These are phyloP conservation scores for Rhodotorula sphaerocarpa DNA, from an alignment of 768 basidiomycete genomes.

Conservation along the genomic window DNA sequence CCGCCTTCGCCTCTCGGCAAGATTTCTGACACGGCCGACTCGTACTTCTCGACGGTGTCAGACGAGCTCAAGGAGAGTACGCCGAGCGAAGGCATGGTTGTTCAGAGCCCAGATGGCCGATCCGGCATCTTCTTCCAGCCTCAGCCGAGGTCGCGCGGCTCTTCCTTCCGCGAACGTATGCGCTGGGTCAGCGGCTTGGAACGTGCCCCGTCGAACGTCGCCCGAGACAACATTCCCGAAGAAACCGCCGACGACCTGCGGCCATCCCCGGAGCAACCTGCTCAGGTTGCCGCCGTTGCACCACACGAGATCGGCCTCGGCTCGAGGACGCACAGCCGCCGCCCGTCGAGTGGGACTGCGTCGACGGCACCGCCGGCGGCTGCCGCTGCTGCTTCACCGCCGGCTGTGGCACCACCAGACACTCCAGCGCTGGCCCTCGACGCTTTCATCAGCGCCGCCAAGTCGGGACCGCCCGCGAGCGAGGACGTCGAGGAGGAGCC, in stretches of 20 bases:
- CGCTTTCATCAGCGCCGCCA: slow-evolving; percentile 31
- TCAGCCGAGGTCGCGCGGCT: slow-evolving; percentile 24
- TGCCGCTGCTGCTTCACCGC: background rate
- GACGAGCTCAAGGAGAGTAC: slow-evolving; percentile 51
- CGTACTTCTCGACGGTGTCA: slow-evolving; percentile 33
- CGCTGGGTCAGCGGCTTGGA: slow-evolving; percentile 7
- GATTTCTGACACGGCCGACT: slow-evolving; percentile 22
- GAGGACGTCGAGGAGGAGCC: slow-evolving; percentile 13
- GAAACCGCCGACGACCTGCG: background rate
- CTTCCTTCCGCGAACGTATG: background rate
- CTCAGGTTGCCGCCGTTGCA: slow-evolving; percentile 3
- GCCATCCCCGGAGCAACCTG: background rate
- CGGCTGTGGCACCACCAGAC: background rate
- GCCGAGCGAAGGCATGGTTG: slow-evolving; percentile 74
- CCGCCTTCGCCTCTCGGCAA: slow-evolving; percentile 31
- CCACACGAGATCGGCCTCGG: slow-evolving; percentile 34
- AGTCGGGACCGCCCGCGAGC: slow-evolving; percentile 4
- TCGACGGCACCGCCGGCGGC: background rate
- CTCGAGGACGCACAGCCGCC: background rate
- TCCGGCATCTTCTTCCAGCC: slow-evolving; percentile 96
- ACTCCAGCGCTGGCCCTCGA: slow-evolving; percentile 33
- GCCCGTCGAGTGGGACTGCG: background rate
- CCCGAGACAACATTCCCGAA: slow-evolving; percentile 20
- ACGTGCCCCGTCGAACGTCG: slow-evolving; percentile 5
- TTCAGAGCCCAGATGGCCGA: slow-evolving; percentile 86